phyloP scores from a whole-genome alignment of 306 rosid genomes.

The Vigna unguiculata region DNA sequence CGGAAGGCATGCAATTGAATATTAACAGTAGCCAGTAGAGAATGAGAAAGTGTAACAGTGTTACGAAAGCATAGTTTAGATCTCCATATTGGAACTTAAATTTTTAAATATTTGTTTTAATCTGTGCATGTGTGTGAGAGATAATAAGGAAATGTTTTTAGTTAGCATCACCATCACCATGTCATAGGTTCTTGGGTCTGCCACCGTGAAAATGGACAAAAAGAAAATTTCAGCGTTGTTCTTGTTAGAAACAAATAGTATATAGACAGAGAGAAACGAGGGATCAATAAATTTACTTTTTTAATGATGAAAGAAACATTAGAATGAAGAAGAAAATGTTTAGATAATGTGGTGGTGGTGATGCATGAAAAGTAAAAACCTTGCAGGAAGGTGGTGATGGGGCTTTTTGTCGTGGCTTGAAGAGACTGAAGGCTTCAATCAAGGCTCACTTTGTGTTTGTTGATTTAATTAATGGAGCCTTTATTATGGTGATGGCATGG shows the following conservation, averaged over 20 bases:
- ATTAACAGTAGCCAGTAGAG: no score
- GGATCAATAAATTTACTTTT: no score
- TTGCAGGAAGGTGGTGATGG: slow-evolving; percentile 53
- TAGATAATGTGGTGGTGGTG: slow-evolving; percentile 45
- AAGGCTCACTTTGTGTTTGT: slow-evolving; percentile 50
- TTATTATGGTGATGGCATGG: slow-evolving; percentile 34
- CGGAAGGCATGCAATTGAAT: no score
- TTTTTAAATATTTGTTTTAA: no score
- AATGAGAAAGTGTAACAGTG: no score
- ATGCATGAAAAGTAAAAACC: slow-evolving; percentile 52
- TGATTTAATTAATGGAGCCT: slow-evolving; percentile 8
- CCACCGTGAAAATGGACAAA: slow-evolving; percentile 34
- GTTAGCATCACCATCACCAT: background rate
- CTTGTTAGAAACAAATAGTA: slow-evolving; percentile 39
- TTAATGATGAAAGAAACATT: slow-evolving; percentile 39
- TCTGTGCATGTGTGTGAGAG: no score
- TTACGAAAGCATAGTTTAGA: no score
- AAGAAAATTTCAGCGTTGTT: slow-evolving; percentile 25
- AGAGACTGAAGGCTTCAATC: slow-evolving; percentile 72
- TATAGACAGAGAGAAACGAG: no score
- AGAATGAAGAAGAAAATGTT: slow-evolving; percentile 42
- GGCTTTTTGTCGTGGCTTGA: slow-evolving; percentile 48
- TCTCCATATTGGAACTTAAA: no score
- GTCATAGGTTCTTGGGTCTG: background rate
- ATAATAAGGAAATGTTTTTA: background rate